phyloP scores from a whole-genome alignment of 441 rosid species.

The Manihot esculenta region DNA sequence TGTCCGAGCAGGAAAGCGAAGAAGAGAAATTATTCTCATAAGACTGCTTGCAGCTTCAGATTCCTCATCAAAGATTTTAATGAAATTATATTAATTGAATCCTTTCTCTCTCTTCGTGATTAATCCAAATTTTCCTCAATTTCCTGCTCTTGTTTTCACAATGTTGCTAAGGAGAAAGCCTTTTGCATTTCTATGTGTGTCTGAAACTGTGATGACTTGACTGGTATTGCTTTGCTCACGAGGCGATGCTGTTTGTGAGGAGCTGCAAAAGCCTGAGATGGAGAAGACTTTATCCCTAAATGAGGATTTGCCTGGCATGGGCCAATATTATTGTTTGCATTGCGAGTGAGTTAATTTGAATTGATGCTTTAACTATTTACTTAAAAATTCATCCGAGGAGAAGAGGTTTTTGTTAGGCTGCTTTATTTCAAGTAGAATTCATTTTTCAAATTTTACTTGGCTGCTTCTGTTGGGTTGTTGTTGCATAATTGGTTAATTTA shows the following conservation, averaged over 20 bases:
- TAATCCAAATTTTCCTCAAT: background rate
- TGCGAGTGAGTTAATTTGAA: conserved; percentile 68
- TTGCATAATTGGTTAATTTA: background rate
- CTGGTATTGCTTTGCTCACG: conserved; percentile 38
- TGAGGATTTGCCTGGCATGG: conserved; percentile 96
- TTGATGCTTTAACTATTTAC: background rate
- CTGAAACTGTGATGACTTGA: conserved; percentile 31
- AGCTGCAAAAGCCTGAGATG: conserved; percentile 61
- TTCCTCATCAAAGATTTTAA: conserved; percentile 64
- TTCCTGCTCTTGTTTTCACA: too few species aligned
- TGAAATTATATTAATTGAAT: background rate
- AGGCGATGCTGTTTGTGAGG: conserved; percentile 77
- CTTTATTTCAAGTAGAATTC: background rate
- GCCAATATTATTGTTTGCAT: conserved; percentile 85
- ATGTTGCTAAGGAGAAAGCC: too few species aligned
- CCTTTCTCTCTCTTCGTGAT: background rate
- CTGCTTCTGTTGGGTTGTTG: background rate
- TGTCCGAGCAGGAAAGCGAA: conserved; percentile 93
- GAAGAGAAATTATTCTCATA: conserved; percentile 93
- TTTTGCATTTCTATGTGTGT: background rate
- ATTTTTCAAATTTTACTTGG: background rate
- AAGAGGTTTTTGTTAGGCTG: background rate
- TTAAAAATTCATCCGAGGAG: background rate
- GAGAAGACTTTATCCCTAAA: conserved; percentile 59
- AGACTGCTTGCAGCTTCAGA: conserved; percentile 79